phyloP scores from a whole-genome alignment of 1,284 basidiomycete genomes.

The Ustilago vetiveriae region DNA sequence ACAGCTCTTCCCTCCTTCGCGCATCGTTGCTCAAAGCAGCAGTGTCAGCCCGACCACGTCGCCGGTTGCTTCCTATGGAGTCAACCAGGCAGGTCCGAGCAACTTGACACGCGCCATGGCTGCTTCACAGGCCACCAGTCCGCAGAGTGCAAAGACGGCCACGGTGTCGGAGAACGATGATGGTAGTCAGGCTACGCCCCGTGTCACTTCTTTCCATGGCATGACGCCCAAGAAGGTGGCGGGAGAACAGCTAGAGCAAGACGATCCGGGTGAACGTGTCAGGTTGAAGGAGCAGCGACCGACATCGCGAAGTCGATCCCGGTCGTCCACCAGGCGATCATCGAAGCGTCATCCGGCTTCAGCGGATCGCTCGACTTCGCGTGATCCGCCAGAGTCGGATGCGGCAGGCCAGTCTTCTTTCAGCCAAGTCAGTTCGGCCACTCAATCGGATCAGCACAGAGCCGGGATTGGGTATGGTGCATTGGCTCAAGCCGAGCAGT shows the following conservation, averaged over 20 bases:
- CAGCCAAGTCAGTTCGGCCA: constrained; percentile 25
- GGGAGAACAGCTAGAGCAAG: no score
- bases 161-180: constrained; percentile 28
- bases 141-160: constrained; percentile 27
- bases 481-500: constrained; percentile 53
- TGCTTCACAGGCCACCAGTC: constrained; percentile 21
- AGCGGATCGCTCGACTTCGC: constrained; percentile 18
- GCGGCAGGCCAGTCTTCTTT: constrained; percentile 28
- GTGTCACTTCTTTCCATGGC: constrained; percentile 28
- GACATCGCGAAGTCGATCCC: constrained; percentile 20
- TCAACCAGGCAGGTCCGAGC: constrained; percentile 40
- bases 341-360: constrained; percentile 5
- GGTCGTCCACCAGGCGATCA: constrained; percentile 13
- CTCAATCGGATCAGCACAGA: constrained; percentile 27
- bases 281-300: not conserved
- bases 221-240: constrained; percentile 18
- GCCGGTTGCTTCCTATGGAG: constrained; percentile 28
- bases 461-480: constrained; percentile 55
- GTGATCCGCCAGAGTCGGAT: constrained; percentile 28
- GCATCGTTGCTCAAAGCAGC: not conserved
- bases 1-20: constrained; percentile 32
- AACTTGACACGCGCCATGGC: constrained; percentile 46
- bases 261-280: not conserved
- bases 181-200: constrained; percentile 35
- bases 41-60: constrained; percentile 36